A percentile compares a stretch with the other conserved stretches of the same genome.
phyloP scores from a whole-genome alignment of 1,284 basidiomycete species.

The Pyrrhoderma noxium region DNA sequence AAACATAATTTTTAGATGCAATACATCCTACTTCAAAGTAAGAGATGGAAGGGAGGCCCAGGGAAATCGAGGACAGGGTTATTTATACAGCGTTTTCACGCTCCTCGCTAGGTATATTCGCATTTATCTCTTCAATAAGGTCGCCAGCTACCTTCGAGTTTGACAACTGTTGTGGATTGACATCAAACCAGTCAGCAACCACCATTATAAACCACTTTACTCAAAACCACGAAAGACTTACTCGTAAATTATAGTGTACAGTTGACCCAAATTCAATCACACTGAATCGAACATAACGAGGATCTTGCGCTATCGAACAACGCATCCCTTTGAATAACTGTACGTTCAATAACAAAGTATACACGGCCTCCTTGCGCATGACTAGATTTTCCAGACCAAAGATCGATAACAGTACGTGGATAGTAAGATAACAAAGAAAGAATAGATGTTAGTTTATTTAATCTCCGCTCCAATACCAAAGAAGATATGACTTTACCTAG shows the following conservation, averaged over 20 bases:
- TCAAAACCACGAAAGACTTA: slow-evolving; percentile 36
- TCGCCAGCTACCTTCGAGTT: slow-evolving; percentile 30
- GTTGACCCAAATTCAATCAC: slow-evolving; percentile 61
- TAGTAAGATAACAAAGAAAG: neutral
- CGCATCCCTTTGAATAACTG: slow-evolving; percentile 84
- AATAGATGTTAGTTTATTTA: neutral
- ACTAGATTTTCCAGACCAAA: slow-evolving; percentile 41
- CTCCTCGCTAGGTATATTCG: slow-evolving; percentile 27
- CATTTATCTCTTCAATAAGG: slow-evolving; percentile 30
- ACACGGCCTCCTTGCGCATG: slow-evolving; percentile 92
- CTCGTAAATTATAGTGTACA: slow-evolving; percentile 72
- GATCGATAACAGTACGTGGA: neutral
- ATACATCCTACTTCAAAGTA: no score
- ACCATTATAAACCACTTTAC: no score
- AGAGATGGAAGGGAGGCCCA: no score
- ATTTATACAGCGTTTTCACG: slow-evolving; percentile 12
- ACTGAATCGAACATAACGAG: slow-evolving; percentile 72
- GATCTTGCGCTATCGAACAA: slow-evolving; percentile 70
- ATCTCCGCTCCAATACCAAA: neutral
- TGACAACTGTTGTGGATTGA: slow-evolving; percentile 25
- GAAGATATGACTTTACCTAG: slow-evolving; percentile 47
- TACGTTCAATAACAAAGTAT: slow-evolving; percentile 79
- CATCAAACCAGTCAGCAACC: no score
- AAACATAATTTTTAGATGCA: no score
- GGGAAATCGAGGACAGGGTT: no score